Evolutionary conservation across 345 rosid species (phyloP).

Genomic region (Ricinus communis): DNA sequence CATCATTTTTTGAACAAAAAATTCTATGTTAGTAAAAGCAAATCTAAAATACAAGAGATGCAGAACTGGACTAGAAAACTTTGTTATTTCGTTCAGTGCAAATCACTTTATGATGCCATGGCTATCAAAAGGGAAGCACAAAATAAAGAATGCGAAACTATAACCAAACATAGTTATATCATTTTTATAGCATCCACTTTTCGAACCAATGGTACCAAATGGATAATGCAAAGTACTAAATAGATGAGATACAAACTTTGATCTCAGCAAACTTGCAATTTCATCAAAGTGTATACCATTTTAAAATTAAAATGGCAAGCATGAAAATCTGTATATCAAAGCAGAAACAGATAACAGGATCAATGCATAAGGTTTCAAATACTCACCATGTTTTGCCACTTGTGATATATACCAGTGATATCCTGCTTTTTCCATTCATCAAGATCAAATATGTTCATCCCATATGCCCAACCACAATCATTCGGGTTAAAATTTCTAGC

Average conservation of each 20-base stretch:
- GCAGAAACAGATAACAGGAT: neutral
- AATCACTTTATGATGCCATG: too few species aligned
- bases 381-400: conserved; percentile 97
- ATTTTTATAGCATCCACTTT: too few species aligned
- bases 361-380: neutral
- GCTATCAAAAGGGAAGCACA: too few species aligned
- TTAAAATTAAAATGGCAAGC: neutral
- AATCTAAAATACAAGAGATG: neutral
- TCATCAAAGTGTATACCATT: neutral
- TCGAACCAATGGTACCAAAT: too few species aligned
- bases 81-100: too few species aligned
- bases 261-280: neutral
- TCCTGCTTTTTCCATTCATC: conserved; percentile 91
- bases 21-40: neutral
- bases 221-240: too few species aligned
- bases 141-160: too few species aligned
- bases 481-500: conserved; percentile 85
- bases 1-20: neutral
- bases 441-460: conserved; percentile 96
- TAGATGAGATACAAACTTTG: too few species aligned
- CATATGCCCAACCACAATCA: conserved; percentile 99
- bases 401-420: conserved; percentile 95
- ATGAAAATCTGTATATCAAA: neutral
- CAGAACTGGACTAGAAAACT: neutral
- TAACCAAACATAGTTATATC: too few species aligned